These are phyloP conservation scores for Pythium brachiatum DNA, from an alignment of 352 stramenopile species.

Conservation along the genomic window DNA sequence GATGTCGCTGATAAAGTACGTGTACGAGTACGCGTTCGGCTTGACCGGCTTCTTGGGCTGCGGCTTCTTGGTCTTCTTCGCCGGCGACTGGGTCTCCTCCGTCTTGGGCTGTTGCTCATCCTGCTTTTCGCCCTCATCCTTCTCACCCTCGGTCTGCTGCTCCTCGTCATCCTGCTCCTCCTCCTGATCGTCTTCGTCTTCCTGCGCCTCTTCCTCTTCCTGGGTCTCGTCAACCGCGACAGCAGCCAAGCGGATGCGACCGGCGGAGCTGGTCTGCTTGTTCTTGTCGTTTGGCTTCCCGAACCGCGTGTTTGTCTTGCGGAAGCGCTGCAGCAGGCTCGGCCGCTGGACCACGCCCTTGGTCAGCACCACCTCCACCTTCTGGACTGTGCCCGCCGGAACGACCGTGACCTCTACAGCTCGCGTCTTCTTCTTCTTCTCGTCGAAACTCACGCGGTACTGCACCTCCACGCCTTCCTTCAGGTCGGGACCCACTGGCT, in stretches of 20 bases:
- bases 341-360: constrained; percentile 57
- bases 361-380: constrained; percentile 30
- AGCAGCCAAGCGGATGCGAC: constrained; percentile 43
- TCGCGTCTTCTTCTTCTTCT: constrained; percentile 77
- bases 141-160: constrained; percentile 15
- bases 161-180: constrained; percentile 21
- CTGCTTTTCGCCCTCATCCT: constrained; percentile 18
- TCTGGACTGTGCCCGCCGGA: constrained; percentile 60
- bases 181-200: constrained; percentile 25
- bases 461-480: constrained; percentile 73
- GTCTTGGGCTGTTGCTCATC: constrained; percentile 2
- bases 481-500: constrained; percentile 30
- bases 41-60: constrained; percentile 12
- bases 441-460: constrained; percentile 52
- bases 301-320: constrained; percentile 33
- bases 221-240: neutral
- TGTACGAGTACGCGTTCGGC: constrained; percentile 29
- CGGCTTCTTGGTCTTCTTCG: constrained; percentile 17
- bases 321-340: constrained; percentile 52
- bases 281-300: constrained; percentile 35
- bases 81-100: neutral
- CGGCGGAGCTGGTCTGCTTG: constrained; percentile 45
- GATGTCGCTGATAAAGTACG: constrained; percentile 74
- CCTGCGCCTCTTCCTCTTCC: constrained; percentile 16
- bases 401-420: constrained; percentile 48